phyloP scores from a whole-genome alignment of 805 yeast genomes.

The Lipomyces yamadae region DNA sequence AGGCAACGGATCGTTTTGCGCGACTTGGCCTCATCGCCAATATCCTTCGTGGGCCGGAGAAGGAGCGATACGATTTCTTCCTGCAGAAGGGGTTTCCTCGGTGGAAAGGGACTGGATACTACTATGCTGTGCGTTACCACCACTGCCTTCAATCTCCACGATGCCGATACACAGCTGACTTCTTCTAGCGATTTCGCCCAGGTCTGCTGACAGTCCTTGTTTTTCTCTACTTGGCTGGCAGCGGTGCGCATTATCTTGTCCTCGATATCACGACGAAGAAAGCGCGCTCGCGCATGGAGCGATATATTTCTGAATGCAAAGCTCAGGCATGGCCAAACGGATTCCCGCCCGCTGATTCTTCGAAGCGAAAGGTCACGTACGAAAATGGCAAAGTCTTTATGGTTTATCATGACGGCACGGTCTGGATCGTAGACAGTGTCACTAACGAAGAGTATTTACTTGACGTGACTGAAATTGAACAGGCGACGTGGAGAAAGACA shows the following conservation, averaged over 20 bases:
- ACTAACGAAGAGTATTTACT: constrained; percentile 42
- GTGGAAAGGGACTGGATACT: constrained; percentile 72
- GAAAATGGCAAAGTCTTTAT: constrained; percentile 40
- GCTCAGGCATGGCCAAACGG: constrained; percentile 42
- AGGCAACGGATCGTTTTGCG: constrained; percentile 73
- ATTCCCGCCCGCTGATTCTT: constrained; percentile 38
- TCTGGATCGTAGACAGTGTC: constrained; percentile 32
- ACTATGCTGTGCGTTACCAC: constrained; percentile 46
- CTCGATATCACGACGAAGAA: constrained; percentile 60
- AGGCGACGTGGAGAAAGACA: constrained; percentile 47
- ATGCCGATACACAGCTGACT: neutral
- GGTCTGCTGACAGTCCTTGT: constrained; percentile 58
- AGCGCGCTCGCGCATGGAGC: constrained; percentile 58
- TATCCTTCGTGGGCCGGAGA: constrained; percentile 64
- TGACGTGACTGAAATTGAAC: constrained; percentile 40
- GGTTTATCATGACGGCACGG: constrained; percentile 45
- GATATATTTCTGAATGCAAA: constrained; percentile 44
- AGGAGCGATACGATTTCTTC: constrained; percentile 82
- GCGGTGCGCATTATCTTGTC: constrained; percentile 63
- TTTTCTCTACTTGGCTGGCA: constrained; percentile 57
- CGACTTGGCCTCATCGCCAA: constrained; percentile 76
- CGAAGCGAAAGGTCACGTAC: constrained; percentile 29
- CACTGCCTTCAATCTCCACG: neutral
- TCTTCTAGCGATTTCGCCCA: constrained; percentile 64
- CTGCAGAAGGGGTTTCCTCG: constrained; percentile 82